Percentiles rank a stretch among this genome's conserved stretches.
phyloP scores from a whole-genome alignment of 2,329 filamentous ascomycete genomes.

The Capronia epimyces region DNA sequence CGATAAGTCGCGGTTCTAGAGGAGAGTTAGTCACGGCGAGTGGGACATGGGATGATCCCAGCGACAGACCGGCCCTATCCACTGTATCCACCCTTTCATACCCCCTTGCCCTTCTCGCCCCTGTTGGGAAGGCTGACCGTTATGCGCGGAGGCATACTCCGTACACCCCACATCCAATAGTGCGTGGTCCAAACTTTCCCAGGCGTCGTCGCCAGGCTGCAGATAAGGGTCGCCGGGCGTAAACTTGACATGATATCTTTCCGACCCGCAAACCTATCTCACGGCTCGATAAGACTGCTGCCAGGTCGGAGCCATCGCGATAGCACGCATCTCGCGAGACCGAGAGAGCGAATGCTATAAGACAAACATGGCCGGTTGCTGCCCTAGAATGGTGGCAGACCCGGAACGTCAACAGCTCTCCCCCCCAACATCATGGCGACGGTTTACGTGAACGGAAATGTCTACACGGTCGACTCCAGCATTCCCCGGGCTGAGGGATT shows the following conservation, averaged over 20 bases:
- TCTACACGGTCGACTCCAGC: conserved; percentile 31
- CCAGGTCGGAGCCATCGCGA: not conserved
- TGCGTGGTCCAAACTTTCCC: not conserved
- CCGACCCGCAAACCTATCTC: not conserved
- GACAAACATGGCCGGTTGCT: not conserved
- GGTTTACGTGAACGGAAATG: conserved; percentile 31
- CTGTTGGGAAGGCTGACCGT: too few relatives aligned
- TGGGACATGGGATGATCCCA: too few relatives aligned
- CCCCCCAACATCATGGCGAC: conserved; percentile 3
- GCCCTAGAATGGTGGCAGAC: not conserved
- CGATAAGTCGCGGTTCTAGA: not conserved
- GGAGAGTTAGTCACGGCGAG: too few relatives aligned
- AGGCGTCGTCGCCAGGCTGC: not conserved
- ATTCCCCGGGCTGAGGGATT: conserved; percentile 30
- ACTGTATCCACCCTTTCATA: too few relatives aligned
- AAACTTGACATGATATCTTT: not conserved
- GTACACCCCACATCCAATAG: too few relatives aligned
- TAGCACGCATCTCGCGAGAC: not conserved
- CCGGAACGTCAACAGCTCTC: not conserved
- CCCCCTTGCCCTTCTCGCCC: too few relatives aligned
- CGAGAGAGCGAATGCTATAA: not conserved
- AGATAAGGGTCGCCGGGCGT: not conserved
- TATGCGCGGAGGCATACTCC: too few relatives aligned
- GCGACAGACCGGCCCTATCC: too few relatives aligned
- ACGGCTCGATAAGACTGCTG: not conserved